phyloP scores from a whole-genome alignment of 768 basidiomycete genomes.

The Ramaria sp. region DNA sequence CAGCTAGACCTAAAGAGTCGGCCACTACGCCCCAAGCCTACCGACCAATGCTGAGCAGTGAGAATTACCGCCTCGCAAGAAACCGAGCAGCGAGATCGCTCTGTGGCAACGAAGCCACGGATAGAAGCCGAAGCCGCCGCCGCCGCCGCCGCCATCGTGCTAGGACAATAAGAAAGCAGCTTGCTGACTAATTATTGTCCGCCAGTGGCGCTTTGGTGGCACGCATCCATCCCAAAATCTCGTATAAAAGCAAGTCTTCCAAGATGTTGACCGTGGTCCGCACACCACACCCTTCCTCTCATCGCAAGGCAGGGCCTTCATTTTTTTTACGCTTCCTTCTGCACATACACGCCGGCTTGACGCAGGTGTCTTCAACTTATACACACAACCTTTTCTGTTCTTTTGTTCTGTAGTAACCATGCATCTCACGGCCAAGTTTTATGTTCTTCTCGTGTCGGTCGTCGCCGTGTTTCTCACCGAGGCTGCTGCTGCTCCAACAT shows the following conservation, averaged over 20 bases:
- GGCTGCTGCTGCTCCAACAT: slow-evolving; percentile 29
- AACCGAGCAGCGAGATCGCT: too few relatives aligned
- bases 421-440: slow-evolving; percentile 43
- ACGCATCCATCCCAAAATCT: background rate
- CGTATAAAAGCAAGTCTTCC: too few relatives aligned
- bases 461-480: slow-evolving; percentile 27
- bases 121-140: too few relatives aligned
- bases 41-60: too few relatives aligned
- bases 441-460: slow-evolving; percentile 42
- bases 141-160: too few relatives aligned
- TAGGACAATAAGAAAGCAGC: background rate
- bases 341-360: background rate
- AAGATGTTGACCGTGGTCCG: background rate
- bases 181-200: background rate
- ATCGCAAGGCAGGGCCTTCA: slow-evolving; percentile 27
- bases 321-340: slow-evolving; percentile 14
- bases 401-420: slow-evolving; percentile 25
- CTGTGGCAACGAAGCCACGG: too few relatives aligned
- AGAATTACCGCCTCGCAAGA: too few relatives aligned
- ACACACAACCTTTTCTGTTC: slow-evolving; percentile 1
- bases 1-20: too few relatives aligned
- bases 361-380: background rate
- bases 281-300: slow-evolving; percentile 17
- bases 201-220: background rate
- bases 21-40: too few relatives aligned